Percentiles rank a stretch among this genome's conserved stretches.
These are phyloP conservation scores for Pseudogymnoascus pannorum DNA, from an alignment of 2,329 filamentous ascomycete species.

Conservation along the genomic window DNA sequence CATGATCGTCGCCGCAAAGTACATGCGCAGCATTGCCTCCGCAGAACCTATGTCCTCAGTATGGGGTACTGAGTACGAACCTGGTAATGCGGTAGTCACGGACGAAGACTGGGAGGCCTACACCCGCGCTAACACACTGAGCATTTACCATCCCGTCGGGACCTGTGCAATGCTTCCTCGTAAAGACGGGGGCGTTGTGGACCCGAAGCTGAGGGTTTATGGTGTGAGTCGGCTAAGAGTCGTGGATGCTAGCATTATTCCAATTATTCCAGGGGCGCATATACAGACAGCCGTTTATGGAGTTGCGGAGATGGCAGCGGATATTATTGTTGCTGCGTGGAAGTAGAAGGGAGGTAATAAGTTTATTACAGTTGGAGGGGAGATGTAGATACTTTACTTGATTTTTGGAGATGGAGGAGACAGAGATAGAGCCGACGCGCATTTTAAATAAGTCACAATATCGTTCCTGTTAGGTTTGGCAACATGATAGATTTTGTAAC, in stretches of 20 bases:
- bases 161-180: slow-evolving; percentile 21
- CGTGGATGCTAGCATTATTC: slow-evolving; percentile 21
- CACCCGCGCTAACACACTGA: slow-evolving; percentile 10
- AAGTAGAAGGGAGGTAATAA: neutral
- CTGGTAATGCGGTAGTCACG: slow-evolving; percentile 13
- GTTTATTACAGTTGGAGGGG: neutral
- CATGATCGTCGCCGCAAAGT: slow-evolving; percentile 17
- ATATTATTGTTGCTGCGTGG: slow-evolving; percentile 14
- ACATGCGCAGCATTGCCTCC: slow-evolving; percentile 15
- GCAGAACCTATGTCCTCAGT: slow-evolving; percentile 15
- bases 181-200: slow-evolving; percentile 19
- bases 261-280: slow-evolving; percentile 17
- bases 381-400: neutral
- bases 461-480: neutral
- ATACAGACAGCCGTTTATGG: slow-evolving; percentile 18
- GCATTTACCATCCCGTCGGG: slow-evolving; percentile 14
- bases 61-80: slow-evolving; percentile 21
- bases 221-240: slow-evolving; percentile 20
- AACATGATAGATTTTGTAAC: neutral
- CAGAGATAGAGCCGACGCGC: neutral
- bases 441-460: neutral
- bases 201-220: slow-evolving; percentile 19
- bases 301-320: slow-evolving; percentile 20
- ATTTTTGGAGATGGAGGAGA: no score
- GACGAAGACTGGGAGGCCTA: slow-evolving; percentile 13